Evolutionary conservation across 1,139 yeast species (phyloP).

Genomic region (Sporopachydermia cereana): DNA sequence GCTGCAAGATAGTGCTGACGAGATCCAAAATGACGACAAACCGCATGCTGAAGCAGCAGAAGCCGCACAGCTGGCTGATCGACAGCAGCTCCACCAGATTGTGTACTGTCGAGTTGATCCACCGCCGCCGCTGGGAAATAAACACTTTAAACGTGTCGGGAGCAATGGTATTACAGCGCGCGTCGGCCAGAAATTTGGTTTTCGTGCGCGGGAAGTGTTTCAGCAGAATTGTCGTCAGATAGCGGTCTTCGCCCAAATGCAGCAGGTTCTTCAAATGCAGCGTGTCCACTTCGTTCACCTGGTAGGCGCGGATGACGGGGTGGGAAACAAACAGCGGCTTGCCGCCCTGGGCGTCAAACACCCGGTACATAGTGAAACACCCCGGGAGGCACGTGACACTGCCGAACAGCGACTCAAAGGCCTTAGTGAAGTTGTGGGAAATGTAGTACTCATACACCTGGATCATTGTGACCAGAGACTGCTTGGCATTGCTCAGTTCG

Average conservation of each 20-base stretch:
- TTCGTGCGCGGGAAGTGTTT: constrained; percentile 27
- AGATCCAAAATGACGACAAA: constrained; percentile 29
- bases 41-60: constrained; percentile 33
- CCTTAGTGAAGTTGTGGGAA: constrained; percentile 31
- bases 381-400: constrained; percentile 33
- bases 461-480: constrained; percentile 30
- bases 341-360: constrained; percentile 25
- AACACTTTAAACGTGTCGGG: constrained; percentile 32
- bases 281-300: constrained; percentile 29
- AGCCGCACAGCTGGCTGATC: constrained; percentile 30
- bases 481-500: constrained; percentile 26
- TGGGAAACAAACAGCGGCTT: constrained; percentile 29
- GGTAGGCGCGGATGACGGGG: constrained; percentile 26
- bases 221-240: constrained; percentile 27
- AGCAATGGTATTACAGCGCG: constrained; percentile 30
- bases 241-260: constrained; percentile 32
- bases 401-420: constrained; percentile 31
- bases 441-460: constrained; percentile 33
- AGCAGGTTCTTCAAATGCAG: constrained; percentile 30
- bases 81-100: constrained; percentile 30
- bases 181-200: constrained; percentile 29
- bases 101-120: constrained; percentile 35
- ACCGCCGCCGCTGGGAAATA: constrained; percentile 32
- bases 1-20: constrained; percentile 29
- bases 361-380: constrained; percentile 29